Conservation (phyloP, 257 asterid species). For the Plantago major region DNA sequence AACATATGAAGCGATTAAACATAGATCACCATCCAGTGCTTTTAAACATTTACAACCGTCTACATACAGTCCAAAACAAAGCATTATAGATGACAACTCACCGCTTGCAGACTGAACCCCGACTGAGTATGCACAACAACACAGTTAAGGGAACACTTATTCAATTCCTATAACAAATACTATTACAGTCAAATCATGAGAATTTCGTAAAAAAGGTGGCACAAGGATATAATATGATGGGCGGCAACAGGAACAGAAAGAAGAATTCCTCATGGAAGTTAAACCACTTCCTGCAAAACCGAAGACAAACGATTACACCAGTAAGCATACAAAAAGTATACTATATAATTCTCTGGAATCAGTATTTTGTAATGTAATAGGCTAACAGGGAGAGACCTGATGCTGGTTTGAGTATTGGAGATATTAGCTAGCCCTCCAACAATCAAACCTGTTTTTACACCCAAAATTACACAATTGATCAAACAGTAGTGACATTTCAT, state of each 20-base stretch:
- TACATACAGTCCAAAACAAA: constrained; percentile 1
- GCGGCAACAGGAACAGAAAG: constrained; percentile 93
- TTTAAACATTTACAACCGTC: background rate
- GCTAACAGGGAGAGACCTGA: constrained; percentile 40
- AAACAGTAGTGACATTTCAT: background rate
- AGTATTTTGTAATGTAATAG: too few relatives aligned
- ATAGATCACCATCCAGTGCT: too few relatives aligned
- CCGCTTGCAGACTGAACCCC: constrained; percentile 95
- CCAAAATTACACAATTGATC: constrained; percentile 20
- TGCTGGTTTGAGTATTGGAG: constrained; percentile 80
- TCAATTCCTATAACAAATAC: constrained; percentile 12
- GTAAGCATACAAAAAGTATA: background rate
- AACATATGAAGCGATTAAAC: too few relatives aligned
- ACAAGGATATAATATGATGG: constrained; percentile 97
- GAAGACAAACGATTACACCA: constrained; percentile 7
- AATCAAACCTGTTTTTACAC: constrained; percentile 52
- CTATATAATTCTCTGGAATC: too few relatives aligned
- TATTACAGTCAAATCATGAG: constrained; percentile 1
- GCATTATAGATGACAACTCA: constrained; percentile 36
- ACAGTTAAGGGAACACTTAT: constrained; percentile 50
- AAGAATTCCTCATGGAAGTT: constrained; percentile 99
- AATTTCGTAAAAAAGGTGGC: background rate
- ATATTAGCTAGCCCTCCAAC: constrained; percentile 90
- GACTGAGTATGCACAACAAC: constrained; percentile 65
- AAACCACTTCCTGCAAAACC: constrained; percentile 79